Evolutionary conservation across 1,284 basidiomycete species (phyloP).

Genomic region (Ceratobasidium sp.): DNA sequence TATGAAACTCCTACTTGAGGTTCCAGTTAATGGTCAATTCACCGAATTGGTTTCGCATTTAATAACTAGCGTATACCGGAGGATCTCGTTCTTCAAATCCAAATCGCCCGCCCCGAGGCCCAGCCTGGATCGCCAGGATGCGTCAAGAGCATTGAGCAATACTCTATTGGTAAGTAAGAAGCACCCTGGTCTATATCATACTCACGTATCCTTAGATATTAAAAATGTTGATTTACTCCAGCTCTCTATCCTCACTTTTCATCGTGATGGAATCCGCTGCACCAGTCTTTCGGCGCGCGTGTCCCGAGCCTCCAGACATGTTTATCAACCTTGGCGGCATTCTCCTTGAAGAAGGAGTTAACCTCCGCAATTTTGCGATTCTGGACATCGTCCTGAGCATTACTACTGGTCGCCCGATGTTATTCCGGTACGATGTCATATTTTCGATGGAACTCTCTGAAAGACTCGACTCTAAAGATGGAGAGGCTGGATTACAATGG

Average conservation of each 20-base stretch:
- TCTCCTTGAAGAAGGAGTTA: not conserved
- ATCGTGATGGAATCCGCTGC: not conserved
- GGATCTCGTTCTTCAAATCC: no score
- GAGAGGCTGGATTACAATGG: constrained; percentile 17
- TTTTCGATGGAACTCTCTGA: not conserved
- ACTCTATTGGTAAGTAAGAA: no score
- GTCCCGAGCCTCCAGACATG: not conserved
- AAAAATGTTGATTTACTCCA: constrained; percentile 8
- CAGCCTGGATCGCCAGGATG: no score
- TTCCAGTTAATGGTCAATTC: not conserved
- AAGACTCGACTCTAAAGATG: not conserved
- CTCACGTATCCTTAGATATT: not conserved
- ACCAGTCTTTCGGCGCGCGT: constrained; percentile 10
- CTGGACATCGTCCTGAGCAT: not conserved
- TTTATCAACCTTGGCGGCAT: constrained; percentile 7
- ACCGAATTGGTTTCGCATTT: not conserved
- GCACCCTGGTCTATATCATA: no score
- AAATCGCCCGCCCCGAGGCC: no score
- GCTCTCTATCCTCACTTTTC: not conserved
- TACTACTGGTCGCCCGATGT: not conserved
- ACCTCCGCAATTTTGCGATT: not conserved
- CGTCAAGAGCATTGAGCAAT: no score
- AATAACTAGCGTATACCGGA: not conserved
- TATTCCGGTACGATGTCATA: constrained; percentile 17
- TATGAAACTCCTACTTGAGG: not conserved